Conservation (phyloP, 352 stramenopile genomes). For the Peronospora destructor region DNA sequence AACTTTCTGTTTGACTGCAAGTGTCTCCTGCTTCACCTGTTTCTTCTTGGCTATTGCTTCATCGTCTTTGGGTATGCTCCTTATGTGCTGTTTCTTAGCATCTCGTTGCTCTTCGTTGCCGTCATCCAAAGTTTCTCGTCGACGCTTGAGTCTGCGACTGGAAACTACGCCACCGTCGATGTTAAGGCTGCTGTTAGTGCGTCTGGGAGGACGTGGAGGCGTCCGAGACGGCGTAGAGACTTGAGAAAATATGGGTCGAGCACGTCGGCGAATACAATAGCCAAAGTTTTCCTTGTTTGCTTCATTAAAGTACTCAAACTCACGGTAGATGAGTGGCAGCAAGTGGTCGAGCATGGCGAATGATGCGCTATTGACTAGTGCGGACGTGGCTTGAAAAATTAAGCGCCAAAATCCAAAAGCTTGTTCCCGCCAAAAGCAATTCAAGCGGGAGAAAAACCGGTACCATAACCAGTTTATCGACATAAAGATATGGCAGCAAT, state of each 20-base stretch:
- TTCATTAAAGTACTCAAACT: constrained; percentile 39
- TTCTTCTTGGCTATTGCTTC: not conserved
- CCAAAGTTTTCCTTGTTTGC: constrained; percentile 69
- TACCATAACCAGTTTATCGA: not conserved
- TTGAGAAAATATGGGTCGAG: constrained; percentile 2
- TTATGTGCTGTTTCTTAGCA: constrained; percentile 17
- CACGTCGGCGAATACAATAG: constrained; percentile 37
- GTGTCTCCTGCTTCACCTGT: not conserved
- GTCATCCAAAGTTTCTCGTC: constrained; percentile 12
- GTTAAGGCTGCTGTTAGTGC: constrained; percentile 12
- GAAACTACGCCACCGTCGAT: constrained; percentile 9
- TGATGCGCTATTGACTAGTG: not conserved
- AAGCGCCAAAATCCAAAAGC: constrained; percentile 21
- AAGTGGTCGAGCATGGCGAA: constrained; percentile 35
- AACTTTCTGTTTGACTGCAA: not conserved
- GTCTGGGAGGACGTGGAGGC: constrained; percentile 19
- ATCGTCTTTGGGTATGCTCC: not conserved
- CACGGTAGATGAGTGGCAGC: constrained; percentile 35
- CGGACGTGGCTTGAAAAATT: constrained; percentile 11
- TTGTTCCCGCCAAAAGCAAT: constrained; percentile 27
- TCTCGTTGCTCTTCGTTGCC: constrained; percentile 3
- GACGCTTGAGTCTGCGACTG: constrained; percentile 9
- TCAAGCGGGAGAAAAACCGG: constrained; percentile 8
- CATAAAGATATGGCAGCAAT: no score
- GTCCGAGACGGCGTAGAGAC: constrained; percentile 6